Evolutionary conservation across 768 basidiomycete genomes (phyloP), one percentile per base, ranked within the genome.

Genomic region (Crepidotus variabilis): DNA sequence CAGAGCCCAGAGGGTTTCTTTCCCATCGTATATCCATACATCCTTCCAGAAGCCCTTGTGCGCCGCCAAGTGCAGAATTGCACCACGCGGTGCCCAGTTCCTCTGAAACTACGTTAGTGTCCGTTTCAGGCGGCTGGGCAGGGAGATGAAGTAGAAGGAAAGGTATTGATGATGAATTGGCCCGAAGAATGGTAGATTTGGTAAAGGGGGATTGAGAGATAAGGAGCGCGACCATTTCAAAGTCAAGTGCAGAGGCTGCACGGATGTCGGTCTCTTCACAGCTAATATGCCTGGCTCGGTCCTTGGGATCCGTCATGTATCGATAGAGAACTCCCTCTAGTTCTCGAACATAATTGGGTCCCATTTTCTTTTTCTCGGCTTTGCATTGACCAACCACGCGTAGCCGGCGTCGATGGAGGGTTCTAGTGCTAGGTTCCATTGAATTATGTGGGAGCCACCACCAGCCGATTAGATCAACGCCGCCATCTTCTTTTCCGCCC

Each of bases 361-460:
- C 81, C 35, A 86, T 69, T 66, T 88, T 89, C 71, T 85, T 87
- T 74, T 85, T 87, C 65, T 94, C 91, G 0, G 92, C 92, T 76
- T 97, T 97, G 75, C 94, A 97, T 65, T 96, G 94, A 0, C 80
- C 92, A 20, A 96, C 69, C 9, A 97, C 79, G 52, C 93, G 86
- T 2, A 95, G 63, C 1, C 91, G 78, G 34, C 79, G 72, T 21
- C 83, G 75, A 36, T 56, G 49, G 4, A 16, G 14, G 2, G 47
- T 47, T 23, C 57, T 18, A 1, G 57, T 24, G 33, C 60, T 52
- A 3, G 49, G 10, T 2, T 46, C 35, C 28, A 60, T 56, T 5
- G 63, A 55, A 46, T 24, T 28, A 20, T 56, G 36, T 23, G 90
- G 93, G 3, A 96, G 73, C 87, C 87, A 93, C 94, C 94, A 96